phyloP scores from a whole-genome alignment of 305 asterid species.

The Solanum hybrid region DNA sequence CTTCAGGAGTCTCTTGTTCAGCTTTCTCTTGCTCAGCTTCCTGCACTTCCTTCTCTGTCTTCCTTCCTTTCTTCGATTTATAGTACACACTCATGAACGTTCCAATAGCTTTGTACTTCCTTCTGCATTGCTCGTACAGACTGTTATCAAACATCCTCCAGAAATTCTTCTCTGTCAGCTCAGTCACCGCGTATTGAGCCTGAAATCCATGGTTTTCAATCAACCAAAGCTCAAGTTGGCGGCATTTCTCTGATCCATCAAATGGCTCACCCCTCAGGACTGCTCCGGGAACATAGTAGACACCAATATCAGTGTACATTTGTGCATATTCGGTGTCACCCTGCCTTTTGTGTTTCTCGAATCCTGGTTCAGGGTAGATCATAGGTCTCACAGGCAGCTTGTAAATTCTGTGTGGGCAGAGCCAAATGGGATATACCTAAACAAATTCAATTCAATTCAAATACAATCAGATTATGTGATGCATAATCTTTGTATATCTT shows the following conservation, averaged over 20 bases:
- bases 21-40: constrained; percentile 92
- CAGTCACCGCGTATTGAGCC: constrained; percentile 90
- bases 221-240: constrained; percentile 69
- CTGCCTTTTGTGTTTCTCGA: constrained; percentile 65
- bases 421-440: constrained; percentile 83
- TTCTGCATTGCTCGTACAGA: constrained; percentile 77
- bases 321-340: constrained; percentile 79
- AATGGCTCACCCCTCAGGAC: constrained; percentile 76
- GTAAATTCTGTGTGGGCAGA: constrained; percentile 77
- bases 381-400: constrained; percentile 69
- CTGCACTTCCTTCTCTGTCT: constrained; percentile 94
- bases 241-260: constrained; percentile 73
- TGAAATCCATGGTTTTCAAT: constrained; percentile 86
- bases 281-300: constrained; percentile 86
- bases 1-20: constrained; percentile 30
- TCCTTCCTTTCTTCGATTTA: constrained; percentile 86
- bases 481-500: too few species aligned
- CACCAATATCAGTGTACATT: constrained; percentile 87
- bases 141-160: constrained; percentile 95
- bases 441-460: constrained; percentile 10
- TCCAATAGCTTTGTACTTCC: constrained; percentile 72
- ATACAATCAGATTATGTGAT: neutral
- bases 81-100: constrained; percentile 91
- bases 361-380: constrained; percentile 85
- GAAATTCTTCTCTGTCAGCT: constrained; percentile 74